Evolutionary conservation across 2,329 filamentous ascomycete genomes (phyloP).

Genomic region (Byssoonygena ceratinophila): DNA sequence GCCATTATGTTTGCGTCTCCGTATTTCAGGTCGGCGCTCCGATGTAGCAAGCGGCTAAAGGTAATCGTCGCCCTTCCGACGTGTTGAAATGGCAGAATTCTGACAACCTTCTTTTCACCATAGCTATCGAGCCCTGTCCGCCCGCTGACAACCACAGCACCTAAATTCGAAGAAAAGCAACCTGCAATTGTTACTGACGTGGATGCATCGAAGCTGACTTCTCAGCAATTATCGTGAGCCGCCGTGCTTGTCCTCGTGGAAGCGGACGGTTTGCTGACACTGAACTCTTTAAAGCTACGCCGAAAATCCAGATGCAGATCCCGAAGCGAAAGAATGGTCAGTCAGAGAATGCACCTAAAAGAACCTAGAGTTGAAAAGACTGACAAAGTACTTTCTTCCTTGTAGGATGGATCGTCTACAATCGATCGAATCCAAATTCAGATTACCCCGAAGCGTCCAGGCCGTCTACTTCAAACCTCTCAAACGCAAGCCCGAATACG

Average conservation of each 20-base stretch:
- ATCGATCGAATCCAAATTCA: conserved; percentile 32
- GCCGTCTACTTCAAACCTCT: conserved; percentile 78
- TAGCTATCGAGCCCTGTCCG: conserved; percentile 10
- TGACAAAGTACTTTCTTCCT: neutral
- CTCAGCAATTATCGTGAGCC: conserved; percentile 1
- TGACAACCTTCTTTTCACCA: neutral
- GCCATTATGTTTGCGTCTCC: conserved; percentile 15
- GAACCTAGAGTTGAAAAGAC: too few relatives aligned
- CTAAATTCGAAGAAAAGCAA: neutral
- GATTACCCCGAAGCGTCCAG: conserved; percentile 69
- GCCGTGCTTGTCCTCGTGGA: neutral
- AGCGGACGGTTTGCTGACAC: neutral
- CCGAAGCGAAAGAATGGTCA: conserved; percentile 6
- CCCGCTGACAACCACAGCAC: conserved; percentile 6
- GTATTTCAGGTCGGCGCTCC: conserved; percentile 13
- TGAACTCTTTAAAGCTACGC: neutral
- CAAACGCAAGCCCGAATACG: conserved; percentile 60
- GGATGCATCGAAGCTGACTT: neutral
- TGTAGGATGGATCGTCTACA: conserved; percentile 31
- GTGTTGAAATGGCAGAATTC: neutral
- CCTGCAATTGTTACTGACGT: neutral
- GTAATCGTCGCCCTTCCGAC: neutral
- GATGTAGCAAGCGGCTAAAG: conserved; percentile 15
- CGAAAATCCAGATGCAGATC: conserved; percentile 5
- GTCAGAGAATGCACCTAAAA: too few relatives aligned